Base-by-base conservation (phyloP, 148 eudicot species). In the Chenopodium quinoa region DNA sequence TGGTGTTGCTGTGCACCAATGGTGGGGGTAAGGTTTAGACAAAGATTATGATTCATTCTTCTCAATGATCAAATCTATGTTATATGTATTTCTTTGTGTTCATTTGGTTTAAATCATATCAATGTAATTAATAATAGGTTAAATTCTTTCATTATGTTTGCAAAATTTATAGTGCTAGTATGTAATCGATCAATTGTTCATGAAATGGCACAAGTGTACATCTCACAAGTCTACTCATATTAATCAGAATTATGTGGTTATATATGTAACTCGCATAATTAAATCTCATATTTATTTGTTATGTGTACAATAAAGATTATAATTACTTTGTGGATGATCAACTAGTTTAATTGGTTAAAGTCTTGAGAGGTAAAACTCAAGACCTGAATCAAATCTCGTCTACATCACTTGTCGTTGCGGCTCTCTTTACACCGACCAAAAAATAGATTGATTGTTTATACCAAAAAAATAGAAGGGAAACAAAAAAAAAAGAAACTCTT, bases 1-100 rank as follows among this genome's bases (percentile, higher is more conserved):
- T 66, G 95, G 97, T 64, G 88, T 91, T 77, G 97, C 93, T 31
- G 97, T 92, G 65, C 97, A 90, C 79, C 97, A 92, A 63, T 90
- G 95, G 95, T 93, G 97, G 93, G 92, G 93, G 1, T 91, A 84
- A 90, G 32, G 9, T 64, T 60, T 17, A 40, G 64, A 23, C 32
- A 25, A 25, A 47, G 25, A 6, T 17, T 66, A 3, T 69, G 12
- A 12, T 69, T 69, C n/a, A 69, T 69, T 69, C 73, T 34, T 69
- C 73, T 69, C 50, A 17, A 71, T 19, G 23, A 71, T 71, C 74
- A 19, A 71, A 71, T 20, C 50, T 71, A 71, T 22, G 11, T 34
- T 71, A 2, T 56, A 31, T 2, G 32, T 31, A 4, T 17, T 56
- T 9, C 17, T 13, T 52, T 54, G 56, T 32, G 40, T 19, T 58